Percentiles rank a stretch among this genome's conserved stretches.
These are phyloP conservation scores for Sarcodon sp. DNA, from an alignment of 768 basidiomycete genomes.

Conservation along the genomic window DNA sequence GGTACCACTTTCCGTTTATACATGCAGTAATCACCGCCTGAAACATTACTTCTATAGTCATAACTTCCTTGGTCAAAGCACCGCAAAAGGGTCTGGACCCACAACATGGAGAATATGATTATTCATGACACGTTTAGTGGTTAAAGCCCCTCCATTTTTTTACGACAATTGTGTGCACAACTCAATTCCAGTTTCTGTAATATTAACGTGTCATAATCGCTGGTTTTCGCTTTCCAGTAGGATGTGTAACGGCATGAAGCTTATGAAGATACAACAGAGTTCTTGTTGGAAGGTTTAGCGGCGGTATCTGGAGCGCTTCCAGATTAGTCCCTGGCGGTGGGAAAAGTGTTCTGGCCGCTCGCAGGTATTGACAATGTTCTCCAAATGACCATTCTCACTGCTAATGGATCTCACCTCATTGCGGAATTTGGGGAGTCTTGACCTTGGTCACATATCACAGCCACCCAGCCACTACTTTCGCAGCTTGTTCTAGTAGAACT, in stretches of 20 bases:
- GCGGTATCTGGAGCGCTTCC: slow-evolving; percentile 31
- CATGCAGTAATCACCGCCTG: background rate
- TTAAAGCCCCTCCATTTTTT: slow-evolving; percentile 9
- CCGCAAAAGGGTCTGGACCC: slow-evolving; percentile 28
- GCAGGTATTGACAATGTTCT: slow-evolving; percentile 34
- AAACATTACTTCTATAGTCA: slow-evolving; percentile 11
- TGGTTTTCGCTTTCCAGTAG: slow-evolving; percentile 20
- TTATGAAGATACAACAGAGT: slow-evolving; percentile 25
- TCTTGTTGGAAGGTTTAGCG: slow-evolving; percentile 31
- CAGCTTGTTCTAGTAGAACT: slow-evolving; percentile 5
- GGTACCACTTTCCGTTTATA: slow-evolving; percentile 1
- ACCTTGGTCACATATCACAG: slow-evolving; percentile 33
- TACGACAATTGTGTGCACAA: slow-evolving; percentile 10
- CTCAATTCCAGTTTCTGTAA: slow-evolving; percentile 6
- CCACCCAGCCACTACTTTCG: slow-evolving; percentile 22
- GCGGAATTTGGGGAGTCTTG: slow-evolving; percentile 35
- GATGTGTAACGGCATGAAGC: slow-evolving; percentile 34
- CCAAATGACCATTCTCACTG: slow-evolving; percentile 29
- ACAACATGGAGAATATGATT: slow-evolving; percentile 24
- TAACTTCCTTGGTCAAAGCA: slow-evolving; percentile 25
- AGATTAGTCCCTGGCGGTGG: slow-evolving; percentile 38
- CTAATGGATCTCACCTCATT: no score
- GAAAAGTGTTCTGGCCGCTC: slow-evolving; percentile 25
- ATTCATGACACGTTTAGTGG: slow-evolving; percentile 18
- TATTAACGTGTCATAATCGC: background rate